phyloP scores from a whole-genome alignment of 169 alveolate genomes.

The Ichthyophthirius multifiliis region DNA sequence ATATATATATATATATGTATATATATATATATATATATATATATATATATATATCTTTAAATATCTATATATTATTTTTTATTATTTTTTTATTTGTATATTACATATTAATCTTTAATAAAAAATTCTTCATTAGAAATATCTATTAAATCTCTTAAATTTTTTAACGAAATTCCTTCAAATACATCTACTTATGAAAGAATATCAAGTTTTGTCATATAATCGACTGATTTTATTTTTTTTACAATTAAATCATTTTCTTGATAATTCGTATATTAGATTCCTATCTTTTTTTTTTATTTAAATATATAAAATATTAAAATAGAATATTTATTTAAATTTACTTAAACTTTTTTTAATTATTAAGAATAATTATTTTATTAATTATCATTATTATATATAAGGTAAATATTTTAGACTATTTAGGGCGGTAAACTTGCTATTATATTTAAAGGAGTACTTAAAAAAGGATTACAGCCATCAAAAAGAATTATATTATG shows the following conservation, averaged over 20 bases:
- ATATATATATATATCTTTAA: neutral
- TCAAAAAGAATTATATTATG: conserved; percentile 1
- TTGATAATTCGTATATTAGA: neutral
- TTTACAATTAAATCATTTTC: neutral
- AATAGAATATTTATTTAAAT: neutral
- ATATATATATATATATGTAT: too few species aligned
- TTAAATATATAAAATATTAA: neutral
- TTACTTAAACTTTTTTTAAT: neutral
- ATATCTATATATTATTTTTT: neutral
- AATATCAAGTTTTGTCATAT: conserved; percentile 6
- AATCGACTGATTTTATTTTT: neutral
- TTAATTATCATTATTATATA: neutral
- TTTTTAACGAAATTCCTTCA: conserved; percentile 7
- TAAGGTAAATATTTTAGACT: neutral
- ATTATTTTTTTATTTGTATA: too few species aligned
- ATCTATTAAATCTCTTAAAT: conserved; percentile 16
- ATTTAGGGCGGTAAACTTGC: neutral
- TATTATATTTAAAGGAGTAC: neutral
- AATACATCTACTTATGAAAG: neutral
- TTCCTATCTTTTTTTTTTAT: neutral
- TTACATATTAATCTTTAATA: neutral
- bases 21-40: too few species aligned
- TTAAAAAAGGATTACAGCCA: neutral
- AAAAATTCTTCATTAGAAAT: conserved; percentile 5
- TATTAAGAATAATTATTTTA: neutral